Conservation (phyloP, 2,329 filamentous ascomycete species). For the Drechslerella dactyloides region DNA sequence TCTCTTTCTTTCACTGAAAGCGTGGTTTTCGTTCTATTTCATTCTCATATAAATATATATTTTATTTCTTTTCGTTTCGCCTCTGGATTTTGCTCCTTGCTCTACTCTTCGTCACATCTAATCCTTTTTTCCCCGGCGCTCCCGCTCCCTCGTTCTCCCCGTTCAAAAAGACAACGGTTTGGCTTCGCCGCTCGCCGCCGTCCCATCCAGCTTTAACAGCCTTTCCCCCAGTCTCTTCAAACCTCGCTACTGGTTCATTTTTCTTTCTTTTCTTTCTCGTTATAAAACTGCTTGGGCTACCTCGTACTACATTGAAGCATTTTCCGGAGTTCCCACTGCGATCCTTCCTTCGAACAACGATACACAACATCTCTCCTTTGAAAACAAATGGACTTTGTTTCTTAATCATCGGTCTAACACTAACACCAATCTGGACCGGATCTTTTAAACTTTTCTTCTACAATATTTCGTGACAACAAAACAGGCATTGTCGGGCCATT, state of each 20-base stretch:
- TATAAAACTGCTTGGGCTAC: background rate
- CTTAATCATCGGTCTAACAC: background rate
- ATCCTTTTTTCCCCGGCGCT: background rate
- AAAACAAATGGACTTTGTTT: background rate
- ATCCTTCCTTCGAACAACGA: background rate
- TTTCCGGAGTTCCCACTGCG: background rate
- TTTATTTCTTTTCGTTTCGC: conserved; percentile 1
- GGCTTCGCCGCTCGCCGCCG: no score
- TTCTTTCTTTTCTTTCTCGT: background rate
- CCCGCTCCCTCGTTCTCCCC: no score
- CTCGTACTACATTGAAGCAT: background rate
- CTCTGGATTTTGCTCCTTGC: background rate
- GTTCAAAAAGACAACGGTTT: no score
- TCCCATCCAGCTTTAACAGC: no score
- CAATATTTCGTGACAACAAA: background rate
- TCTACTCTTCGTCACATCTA: background rate
- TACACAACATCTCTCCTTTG: background rate
- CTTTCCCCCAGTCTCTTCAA: background rate
- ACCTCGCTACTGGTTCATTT: no score
- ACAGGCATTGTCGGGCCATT: no score
- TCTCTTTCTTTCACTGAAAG: conserved; percentile 17
- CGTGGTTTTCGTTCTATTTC: conserved; percentile 14
- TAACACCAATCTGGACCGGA: background rate
- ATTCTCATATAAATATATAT: background rate
- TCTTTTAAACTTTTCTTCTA: background rate